These are phyloP conservation scores for Melanopsichium pennsylvanicum DNA, from an alignment of 1,284 basidiomycete species.

Conservation along the genomic window DNA sequence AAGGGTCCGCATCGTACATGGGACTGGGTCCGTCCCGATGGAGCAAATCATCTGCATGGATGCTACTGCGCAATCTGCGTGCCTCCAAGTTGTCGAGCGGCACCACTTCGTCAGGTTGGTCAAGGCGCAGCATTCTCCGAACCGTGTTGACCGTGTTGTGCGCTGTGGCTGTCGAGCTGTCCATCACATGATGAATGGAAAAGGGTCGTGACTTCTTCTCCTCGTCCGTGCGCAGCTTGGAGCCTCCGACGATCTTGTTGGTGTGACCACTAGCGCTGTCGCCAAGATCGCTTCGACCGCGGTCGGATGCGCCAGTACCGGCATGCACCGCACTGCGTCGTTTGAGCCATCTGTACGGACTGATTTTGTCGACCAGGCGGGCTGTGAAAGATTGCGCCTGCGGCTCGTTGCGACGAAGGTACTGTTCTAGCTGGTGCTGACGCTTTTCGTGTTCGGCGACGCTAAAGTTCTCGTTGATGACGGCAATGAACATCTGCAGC, in stretches of 20 bases:
- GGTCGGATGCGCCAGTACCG: slow-evolving; percentile 16
- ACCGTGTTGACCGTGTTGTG: slow-evolving; percentile 45
- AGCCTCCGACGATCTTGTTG: slow-evolving; percentile 48
- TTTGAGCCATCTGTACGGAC: slow-evolving; percentile 85
- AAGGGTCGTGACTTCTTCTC: slow-evolving; percentile 23
- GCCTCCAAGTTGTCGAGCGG: slow-evolving; percentile 69
- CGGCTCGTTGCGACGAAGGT: slow-evolving; percentile 68
- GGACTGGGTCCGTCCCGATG: slow-evolving; percentile 2
- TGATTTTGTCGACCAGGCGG: slow-evolving; percentile 73
- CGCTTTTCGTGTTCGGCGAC: slow-evolving; percentile 91
- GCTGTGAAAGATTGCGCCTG: slow-evolving; percentile 55
- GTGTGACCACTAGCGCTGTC: slow-evolving; percentile 6
- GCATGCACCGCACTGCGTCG: slow-evolving; percentile 68
- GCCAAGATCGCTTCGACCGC: slow-evolving; percentile 17
- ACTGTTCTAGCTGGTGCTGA: slow-evolving; percentile 76
- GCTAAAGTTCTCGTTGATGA: slow-evolving; percentile 96
- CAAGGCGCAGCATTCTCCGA: slow-evolving; percentile 65
- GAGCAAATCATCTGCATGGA: slow-evolving; percentile 47
- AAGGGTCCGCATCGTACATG: slow-evolving; percentile 32
- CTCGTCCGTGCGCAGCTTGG: slow-evolving; percentile 17
- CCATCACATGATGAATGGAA: slow-evolving; percentile 30
- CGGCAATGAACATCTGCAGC: slow-evolving; percentile 97
- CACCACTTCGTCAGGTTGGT: slow-evolving; percentile 73
- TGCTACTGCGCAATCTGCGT: slow-evolving; percentile 47
- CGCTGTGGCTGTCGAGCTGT: slow-evolving; percentile 24